Base-by-base conservation (phyloP, 192 early-diverging fungal genomes). In the Rhizophagus prolifer region DNA sequence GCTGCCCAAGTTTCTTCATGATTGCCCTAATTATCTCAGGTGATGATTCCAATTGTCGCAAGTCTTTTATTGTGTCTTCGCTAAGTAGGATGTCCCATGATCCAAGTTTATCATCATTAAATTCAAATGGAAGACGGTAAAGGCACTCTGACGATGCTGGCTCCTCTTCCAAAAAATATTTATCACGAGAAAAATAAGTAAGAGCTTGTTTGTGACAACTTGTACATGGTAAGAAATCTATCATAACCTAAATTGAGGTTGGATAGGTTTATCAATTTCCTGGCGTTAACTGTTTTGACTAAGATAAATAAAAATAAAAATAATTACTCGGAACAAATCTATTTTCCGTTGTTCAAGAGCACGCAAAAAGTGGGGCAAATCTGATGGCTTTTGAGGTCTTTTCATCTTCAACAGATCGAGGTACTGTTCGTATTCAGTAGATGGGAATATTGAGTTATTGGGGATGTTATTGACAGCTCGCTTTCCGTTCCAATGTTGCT, bases 91-190 rank as follows among this genome's bases (percentile, higher is more conserved):
- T 25, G 23, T 74, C 72, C 72, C 72, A 74, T 25, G 58, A 23
- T 1, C 72, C 72, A 28, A 74, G 36, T 0, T 62, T 74, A 36
- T 74, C 72, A 25, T 74, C 72, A 61, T 60, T 23, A 34, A 74
- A 74, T 61, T 74, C 72, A 36, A 74, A 74, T 44, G 72, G 72
- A 61, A 74, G 72, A 6, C 36, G 12, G 10, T 58, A 58, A 36
- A 31, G 50, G 1, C 72, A 30, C 25, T 74, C 47, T 16, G 47
- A 23, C 41, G 30, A 8, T 70, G 4, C 16, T n/a, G 9, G 4
- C 2, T 25, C 44, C 4, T 38, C 31, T 67, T 67, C 31, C 31
- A 13, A 67, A 67, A 21, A 67, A n/a, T 71, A 71, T 71, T 71
- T 71, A 9, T 71, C 69, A 8, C 26, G 69, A 3, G n/a, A 71